Evolutionary conservation across 257 asterid species (phyloP).

Genomic region (Lavandula angustifolia): DNA sequence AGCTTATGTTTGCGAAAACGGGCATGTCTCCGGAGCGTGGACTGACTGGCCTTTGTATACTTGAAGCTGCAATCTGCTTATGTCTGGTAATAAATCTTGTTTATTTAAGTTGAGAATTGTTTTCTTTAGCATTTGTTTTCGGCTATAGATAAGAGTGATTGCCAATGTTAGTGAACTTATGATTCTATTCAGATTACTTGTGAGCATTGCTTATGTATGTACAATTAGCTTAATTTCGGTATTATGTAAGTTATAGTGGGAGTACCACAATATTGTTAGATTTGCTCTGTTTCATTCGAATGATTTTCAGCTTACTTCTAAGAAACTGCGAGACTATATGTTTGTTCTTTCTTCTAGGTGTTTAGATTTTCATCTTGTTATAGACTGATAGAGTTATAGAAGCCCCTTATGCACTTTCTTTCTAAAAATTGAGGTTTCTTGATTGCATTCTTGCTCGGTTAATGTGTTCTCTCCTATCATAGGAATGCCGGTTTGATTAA

Average conservation of each 20-base stretch:
- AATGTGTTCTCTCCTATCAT: too few relatives aligned
- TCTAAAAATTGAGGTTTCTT: neutral
- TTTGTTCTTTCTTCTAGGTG: too few relatives aligned
- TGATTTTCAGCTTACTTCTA: neutral
- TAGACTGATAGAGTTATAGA: neutral
- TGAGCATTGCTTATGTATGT: conserved; percentile 13
- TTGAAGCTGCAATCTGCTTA: conserved; percentile 33
- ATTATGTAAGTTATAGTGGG: neutral
- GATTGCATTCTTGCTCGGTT: neutral
- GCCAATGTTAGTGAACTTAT: neutral
- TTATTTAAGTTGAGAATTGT: too few relatives aligned
- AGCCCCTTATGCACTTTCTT: neutral
- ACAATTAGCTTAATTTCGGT: neutral
- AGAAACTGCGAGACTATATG: neutral
- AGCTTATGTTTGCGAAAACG: conserved; percentile 89
- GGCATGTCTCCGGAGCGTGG: conserved; percentile 97
- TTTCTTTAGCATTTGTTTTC: neutral
- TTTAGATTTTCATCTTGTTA: too few relatives aligned
- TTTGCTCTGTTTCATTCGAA: neutral
- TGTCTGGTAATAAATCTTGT: neutral
- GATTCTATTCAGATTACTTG: neutral
- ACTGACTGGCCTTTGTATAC: conserved; percentile 89
- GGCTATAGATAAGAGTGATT: neutral
- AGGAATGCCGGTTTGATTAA: too few relatives aligned
- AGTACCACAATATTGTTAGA: neutral